Evolutionary conservation across 2,329 filamentous ascomycete species (phyloP).

Genomic region (Cryphonectria carpinicola): DNA sequence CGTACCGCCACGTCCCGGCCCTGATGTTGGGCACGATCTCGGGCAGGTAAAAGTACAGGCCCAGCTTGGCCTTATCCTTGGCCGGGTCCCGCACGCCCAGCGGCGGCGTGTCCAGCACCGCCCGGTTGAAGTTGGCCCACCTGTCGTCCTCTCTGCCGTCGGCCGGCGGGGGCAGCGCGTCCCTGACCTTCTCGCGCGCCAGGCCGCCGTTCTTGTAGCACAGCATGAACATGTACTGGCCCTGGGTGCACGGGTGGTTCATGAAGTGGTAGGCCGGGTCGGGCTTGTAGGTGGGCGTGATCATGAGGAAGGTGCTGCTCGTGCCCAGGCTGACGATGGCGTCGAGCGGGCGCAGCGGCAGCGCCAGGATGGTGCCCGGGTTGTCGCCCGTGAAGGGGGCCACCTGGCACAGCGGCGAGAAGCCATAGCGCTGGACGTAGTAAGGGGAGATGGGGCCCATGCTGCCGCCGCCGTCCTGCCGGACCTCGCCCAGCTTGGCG

Average conservation of each 20-base stretch:
- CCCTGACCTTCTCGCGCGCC: slow-evolving; percentile 86
- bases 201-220: slow-evolving; percentile 99
- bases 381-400: slow-evolving; percentile 95
- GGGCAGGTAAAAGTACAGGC: slow-evolving; percentile 91
- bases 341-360: slow-evolving; percentile 84
- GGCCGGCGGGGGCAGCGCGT: slow-evolving; percentile 69
- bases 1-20: slow-evolving; percentile 86
- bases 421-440: slow-evolving; percentile 79
- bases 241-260: slow-evolving; percentile 90
- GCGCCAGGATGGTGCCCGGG: slow-evolving; percentile 88
- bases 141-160: slow-evolving; percentile 55
- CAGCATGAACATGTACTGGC: slow-evolving; percentile 99
- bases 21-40: slow-evolving; percentile 94
- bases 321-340: slow-evolving; percentile 95
- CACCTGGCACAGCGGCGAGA: slow-evolving; percentile 74
- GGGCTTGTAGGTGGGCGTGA: slow-evolving; percentile 86
- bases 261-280: slow-evolving; percentile 96
- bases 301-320: slow-evolving; percentile 97
- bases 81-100: slow-evolving; percentile 62
- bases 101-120: slow-evolving; percentile 68
- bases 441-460: slow-evolving; percentile 79
- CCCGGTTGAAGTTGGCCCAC: slow-evolving; percentile 83
- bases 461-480: slow-evolving; percentile 77
- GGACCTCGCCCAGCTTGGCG: slow-evolving; percentile 78
- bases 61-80: slow-evolving; percentile 72